A percentile compares a stretch with the other conserved stretches of the same genome.
Conservation (phyloP, 495 filamentous ascomycete genomes). For the Hamigera avellanea region DNA sequence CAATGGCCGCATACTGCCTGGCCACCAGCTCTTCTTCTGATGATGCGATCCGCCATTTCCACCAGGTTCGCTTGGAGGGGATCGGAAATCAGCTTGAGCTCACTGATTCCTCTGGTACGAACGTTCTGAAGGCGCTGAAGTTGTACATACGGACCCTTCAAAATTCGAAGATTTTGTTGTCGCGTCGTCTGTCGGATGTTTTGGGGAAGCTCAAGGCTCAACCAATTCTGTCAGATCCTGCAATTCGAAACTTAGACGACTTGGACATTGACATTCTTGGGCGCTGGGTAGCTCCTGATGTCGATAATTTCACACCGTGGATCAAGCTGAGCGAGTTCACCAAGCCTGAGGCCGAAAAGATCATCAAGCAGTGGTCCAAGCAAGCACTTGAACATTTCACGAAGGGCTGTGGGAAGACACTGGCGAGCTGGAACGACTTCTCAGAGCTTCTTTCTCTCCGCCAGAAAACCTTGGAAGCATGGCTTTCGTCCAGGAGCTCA, state of each 20-base stretch:
- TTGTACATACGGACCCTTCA: conserved; percentile 69
- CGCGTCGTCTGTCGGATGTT: conserved; percentile 57
- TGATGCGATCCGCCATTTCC: conserved; percentile 74
- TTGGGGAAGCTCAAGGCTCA: conserved; percentile 56
- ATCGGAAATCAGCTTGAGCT: conserved; percentile 47
- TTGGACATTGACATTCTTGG: conserved; percentile 73
- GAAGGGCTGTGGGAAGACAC: conserved; percentile 39
- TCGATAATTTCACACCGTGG: conserved; percentile 80
- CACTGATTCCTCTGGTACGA: conserved; percentile 21
- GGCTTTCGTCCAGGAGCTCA: conserved; percentile 45
- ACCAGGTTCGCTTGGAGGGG: conserved; percentile 56
- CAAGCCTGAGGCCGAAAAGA: conserved; percentile 47
- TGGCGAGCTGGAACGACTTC: conserved; percentile 50
- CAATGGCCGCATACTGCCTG: conserved; percentile 72
- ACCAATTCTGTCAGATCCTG: conserved; percentile 56
- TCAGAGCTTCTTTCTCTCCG: conserved; percentile 56
- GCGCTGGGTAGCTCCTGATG: conserved; percentile 73
- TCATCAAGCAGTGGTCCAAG: conserved; percentile 63
- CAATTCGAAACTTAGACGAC: conserved; percentile 51
- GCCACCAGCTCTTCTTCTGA: conserved; percentile 69
- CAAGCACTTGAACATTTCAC: conserved; percentile 56
- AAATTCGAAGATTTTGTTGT: conserved; percentile 63
- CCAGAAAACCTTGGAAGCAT: conserved; percentile 57
- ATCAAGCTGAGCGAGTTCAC: conserved; percentile 75
- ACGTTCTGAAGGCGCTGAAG: conserved; percentile 49